A percentile compares a stretch with the other conserved stretches of the same genome.
Conservation (phyloP, 2,329 filamentous ascomycete species). For the Pestalotiopsis sp. region DNA sequence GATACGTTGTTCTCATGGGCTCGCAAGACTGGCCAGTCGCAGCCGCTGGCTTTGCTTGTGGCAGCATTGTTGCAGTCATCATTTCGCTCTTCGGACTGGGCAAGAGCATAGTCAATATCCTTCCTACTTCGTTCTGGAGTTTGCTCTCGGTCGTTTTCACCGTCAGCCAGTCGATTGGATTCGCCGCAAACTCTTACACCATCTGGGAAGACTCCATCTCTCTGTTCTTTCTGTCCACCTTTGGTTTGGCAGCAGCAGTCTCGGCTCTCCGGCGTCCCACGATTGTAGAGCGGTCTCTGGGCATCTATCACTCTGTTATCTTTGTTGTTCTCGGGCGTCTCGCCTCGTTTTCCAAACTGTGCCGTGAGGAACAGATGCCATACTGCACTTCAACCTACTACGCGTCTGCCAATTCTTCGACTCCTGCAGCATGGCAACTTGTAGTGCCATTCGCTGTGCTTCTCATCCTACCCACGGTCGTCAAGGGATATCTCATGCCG, state of each 20-base stretch:
- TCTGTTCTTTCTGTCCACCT: constrained; percentile 87
- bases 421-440: constrained; percentile 89
- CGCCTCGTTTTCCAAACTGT: constrained; percentile 87
- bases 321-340: constrained; percentile 80
- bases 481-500: constrained; percentile 79
- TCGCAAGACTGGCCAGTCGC: constrained; percentile 45
- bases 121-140: constrained; percentile 84
- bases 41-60: constrained; percentile 44
- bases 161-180: constrained; percentile 86
- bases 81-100: constrained; percentile 45
- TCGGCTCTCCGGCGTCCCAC: constrained; percentile 75
- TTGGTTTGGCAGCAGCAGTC: constrained; percentile 75
- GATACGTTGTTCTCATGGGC: constrained; percentile 34
- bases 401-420: constrained; percentile 86
- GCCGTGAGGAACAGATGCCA: constrained; percentile 97
- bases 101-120: constrained; percentile 51
- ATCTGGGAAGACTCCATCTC: constrained; percentile 98
- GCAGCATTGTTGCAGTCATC: constrained; percentile 45
- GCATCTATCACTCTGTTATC: constrained; percentile 80
- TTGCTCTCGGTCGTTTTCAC: constrained; percentile 83
- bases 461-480: constrained; percentile 70
- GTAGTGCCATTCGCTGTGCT: constrained; percentile 77
- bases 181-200: constrained; percentile 96
- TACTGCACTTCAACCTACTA: constrained; percentile 97
- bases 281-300: constrained; percentile 71